Evolutionary conservation across 1,284 basidiomycete species (phyloP), one percentile per base, ranked within the genome.

Genomic region (Golubevia pallescens): DNA sequence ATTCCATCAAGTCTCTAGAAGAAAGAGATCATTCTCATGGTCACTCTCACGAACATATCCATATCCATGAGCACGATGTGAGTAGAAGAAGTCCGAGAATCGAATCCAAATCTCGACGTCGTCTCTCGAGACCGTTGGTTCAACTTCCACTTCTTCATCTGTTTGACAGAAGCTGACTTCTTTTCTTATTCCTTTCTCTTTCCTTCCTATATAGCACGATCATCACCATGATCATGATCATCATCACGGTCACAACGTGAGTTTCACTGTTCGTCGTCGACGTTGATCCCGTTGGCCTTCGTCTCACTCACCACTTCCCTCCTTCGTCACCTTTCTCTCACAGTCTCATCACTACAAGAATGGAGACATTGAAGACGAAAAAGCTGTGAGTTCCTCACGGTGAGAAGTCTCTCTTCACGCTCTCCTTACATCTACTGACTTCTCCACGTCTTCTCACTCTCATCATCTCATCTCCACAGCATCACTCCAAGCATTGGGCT

Each of bases 221-320:
- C 58, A 57, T 57, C 62, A 66, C 8, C 65, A 67, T 21, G 62
- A 14, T 10, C 64, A 66, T 20, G 21, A n/a, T 21, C 65, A 67
- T 53, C 57, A 66, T 51, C 57, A 67, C 51, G 38, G 16, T 20
- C 66, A 48, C 42, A 48, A 48, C 42, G 42, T 48, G 16, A 48
- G 42, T 48, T 10, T 48, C 28, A 28, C 28, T 13, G 42, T 48
- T 16, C 16, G 42, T 13, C 13, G 16, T 48, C 13, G 42, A 5
- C 34, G 5, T 38, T 10, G 34, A 38, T 38, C 34, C 10, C 34
- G 34, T 38, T 38, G 34, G 10, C 34, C 34, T 38, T 4, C 3
- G 5, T 38, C 34, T 10, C 34, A 4, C 10, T 38, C 34, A 4
- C 3, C 34, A 5, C 10, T 38, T 38, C 10, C 34, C 34, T n/a